Evolutionary conservation across 306 rosid genomes (phyloP).

Genomic region (Alnus glutinosa): DNA sequence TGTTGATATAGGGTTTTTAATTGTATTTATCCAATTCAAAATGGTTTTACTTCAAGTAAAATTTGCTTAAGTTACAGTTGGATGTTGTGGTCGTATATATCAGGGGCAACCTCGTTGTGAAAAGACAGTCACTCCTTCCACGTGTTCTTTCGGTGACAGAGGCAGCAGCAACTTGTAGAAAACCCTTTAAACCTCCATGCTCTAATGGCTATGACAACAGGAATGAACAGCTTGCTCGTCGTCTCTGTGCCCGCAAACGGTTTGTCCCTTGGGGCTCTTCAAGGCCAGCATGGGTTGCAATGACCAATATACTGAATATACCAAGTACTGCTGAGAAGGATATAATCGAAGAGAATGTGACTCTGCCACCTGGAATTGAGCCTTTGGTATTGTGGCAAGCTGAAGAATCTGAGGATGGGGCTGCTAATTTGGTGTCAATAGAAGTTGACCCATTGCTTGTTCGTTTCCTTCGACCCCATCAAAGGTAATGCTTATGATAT

Average conservation of each 20-base stretch:
- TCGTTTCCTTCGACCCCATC: slow-evolving; percentile 89
- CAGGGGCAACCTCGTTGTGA: slow-evolving; percentile 78
- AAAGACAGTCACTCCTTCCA: slow-evolving; percentile 81
- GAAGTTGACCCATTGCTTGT: slow-evolving; percentile 80
- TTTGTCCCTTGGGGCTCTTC: slow-evolving; percentile 94
- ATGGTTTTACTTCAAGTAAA: neutral
- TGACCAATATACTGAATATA: slow-evolving; percentile 33
- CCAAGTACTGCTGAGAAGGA: slow-evolving; percentile 35
- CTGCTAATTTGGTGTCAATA: slow-evolving; percentile 43
- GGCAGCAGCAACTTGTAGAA: slow-evolving; percentile 72
- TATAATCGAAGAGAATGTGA: slow-evolving; percentile 40
- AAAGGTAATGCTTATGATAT: slow-evolving; percentile 53
- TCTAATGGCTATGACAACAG: slow-evolving; percentile 47
- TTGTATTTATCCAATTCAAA: neutral
- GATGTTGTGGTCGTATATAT: neutral
- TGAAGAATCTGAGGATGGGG: slow-evolving; percentile 42
- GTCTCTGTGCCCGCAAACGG: slow-evolving; percentile 81
- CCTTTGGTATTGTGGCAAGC: slow-evolving; percentile 89
- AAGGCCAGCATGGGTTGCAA: slow-evolving; percentile 39
- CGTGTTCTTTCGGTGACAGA: slow-evolving; percentile 72
- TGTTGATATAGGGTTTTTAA: neutral
- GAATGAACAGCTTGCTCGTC: slow-evolving; percentile 64
- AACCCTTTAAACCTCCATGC: slow-evolving; percentile 88
- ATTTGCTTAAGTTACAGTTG: neutral
- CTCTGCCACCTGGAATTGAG: slow-evolving; percentile 71